These are phyloP conservation scores for Suillus hirtellus DNA, from an alignment of 768 basidiomycete genomes.

Conservation along the genomic window DNA sequence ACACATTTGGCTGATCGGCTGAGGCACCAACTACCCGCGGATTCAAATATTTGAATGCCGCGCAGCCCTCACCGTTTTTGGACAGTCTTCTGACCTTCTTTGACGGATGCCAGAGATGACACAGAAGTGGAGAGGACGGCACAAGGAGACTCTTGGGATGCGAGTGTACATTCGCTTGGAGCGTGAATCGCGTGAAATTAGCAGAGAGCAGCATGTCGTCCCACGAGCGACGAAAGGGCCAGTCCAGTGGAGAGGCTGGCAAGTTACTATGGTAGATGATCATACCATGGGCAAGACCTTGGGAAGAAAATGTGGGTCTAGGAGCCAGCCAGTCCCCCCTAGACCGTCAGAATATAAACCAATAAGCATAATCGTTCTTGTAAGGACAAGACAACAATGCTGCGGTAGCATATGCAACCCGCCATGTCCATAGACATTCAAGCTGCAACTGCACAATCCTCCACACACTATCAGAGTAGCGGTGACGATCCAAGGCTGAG, in stretches of 20 bases:
- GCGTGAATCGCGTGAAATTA: neutral
- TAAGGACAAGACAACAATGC: too few species aligned
- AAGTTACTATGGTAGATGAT: neutral
- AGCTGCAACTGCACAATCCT: neutral
- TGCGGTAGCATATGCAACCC: neutral
- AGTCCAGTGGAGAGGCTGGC: neutral
- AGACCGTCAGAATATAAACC: neutral
- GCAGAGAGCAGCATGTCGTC: neutral
- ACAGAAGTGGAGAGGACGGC: neutral
- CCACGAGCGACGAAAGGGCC: too few species aligned
- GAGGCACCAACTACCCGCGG: neutral
- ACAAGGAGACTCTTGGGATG: neutral
- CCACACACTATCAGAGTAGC: neutral
- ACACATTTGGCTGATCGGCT: neutral
- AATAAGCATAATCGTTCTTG: neutral
- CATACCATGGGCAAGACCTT: neutral
- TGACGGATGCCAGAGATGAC: neutral
- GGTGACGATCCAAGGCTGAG: neutral
- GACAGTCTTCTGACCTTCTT: conserved; percentile 1
- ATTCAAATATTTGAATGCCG: conserved; percentile 1
- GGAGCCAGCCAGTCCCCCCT: neutral
- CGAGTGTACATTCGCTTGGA: neutral
- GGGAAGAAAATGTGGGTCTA: neutral
- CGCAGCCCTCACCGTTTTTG: neutral
- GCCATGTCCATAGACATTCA: neutral